Percentiles rank a stretch among this genome's conserved stretches.
These are phyloP conservation scores for Tetraselmis chui DNA, from an alignment of 139 green algal genomes.

Conservation along the genomic window DNA sequence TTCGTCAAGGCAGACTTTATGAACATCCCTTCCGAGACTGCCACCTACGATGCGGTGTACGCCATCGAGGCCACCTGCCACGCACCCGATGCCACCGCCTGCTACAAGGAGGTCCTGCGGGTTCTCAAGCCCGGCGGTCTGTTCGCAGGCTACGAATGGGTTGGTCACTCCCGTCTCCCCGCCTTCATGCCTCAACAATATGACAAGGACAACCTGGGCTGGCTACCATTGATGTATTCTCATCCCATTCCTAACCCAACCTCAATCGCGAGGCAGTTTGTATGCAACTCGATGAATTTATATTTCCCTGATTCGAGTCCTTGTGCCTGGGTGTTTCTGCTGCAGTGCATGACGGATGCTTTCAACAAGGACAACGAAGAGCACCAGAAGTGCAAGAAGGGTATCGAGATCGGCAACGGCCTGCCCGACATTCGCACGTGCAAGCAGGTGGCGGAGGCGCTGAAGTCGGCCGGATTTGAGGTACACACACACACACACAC, in stretches of 20 bases:
- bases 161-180: conserved; percentile 38
- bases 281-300: too few species aligned
- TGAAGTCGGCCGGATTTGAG: conserved; percentile 68
- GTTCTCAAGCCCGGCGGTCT: conserved; percentile 88
- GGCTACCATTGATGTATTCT: too few species aligned
- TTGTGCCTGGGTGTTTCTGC: not conserved
- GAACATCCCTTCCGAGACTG: conserved; percentile 81
- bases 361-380: conserved; percentile 77
- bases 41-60: conserved; percentile 87
- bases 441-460: conserved; percentile 75
- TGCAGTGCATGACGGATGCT: conserved; percentile 53
- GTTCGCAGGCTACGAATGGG: conserved; percentile 96
- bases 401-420: conserved; percentile 96
- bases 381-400: conserved; percentile 89
- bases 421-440: conserved; percentile 89
- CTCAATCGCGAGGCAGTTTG: too few species aligned
- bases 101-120: conserved; percentile 80
- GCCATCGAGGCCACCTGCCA: conserved; percentile 98
- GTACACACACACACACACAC: not conserved
- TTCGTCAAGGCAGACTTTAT: conserved; percentile 92
- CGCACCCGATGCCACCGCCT: conserved; percentile 54
- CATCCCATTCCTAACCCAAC: too few species aligned
- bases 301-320: too few species aligned
- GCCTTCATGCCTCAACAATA: too few species aligned
- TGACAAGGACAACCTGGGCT: too few species aligned